Conservation (phyloP, 805 yeast species). For the Saturnispora diversa region DNA sequence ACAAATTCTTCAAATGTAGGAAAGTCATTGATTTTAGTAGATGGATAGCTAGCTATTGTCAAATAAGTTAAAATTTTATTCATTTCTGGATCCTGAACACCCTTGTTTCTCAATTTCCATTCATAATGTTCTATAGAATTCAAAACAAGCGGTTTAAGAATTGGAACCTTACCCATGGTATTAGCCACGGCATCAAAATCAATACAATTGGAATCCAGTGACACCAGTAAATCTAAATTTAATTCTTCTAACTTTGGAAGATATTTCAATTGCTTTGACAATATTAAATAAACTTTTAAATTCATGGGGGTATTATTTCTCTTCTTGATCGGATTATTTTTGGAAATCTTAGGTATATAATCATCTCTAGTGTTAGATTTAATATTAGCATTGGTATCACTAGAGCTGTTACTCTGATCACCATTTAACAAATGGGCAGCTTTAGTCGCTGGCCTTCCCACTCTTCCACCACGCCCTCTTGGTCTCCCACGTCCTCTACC, state of each 20-base stretch:
- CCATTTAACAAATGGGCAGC: slow-evolving; percentile 1
- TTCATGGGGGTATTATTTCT: slow-evolving; percentile 16
- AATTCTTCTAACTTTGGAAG: slow-evolving; percentile 28
- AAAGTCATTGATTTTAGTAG: slow-evolving; percentile 8
- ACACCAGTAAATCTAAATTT: slow-evolving; percentile 36
- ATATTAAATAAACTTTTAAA: slow-evolving; percentile 32
- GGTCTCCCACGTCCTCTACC: slow-evolving; percentile 8
- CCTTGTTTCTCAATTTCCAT: slow-evolving; percentile 14
- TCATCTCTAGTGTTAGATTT: slow-evolving; percentile 23
- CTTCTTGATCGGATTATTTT: slow-evolving; percentile 24
- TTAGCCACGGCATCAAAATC: slow-evolving; percentile 12
- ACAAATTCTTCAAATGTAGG: slow-evolving; percentile 15
- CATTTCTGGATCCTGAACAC: slow-evolving; percentile 11
- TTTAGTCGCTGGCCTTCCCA: slow-evolving; percentile 4
- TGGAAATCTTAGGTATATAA: slow-evolving; percentile 26
- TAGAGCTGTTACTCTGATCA: not conserved
- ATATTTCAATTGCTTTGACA: slow-evolving; percentile 38
- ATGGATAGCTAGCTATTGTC: slow-evolving; percentile 17
- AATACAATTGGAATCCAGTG: slow-evolving; percentile 37
- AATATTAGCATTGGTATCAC: slow-evolving; percentile 1
- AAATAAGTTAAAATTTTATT: slow-evolving; percentile 17
- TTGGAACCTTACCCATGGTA: slow-evolving; percentile 29
- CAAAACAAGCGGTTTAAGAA: slow-evolving; percentile 37
- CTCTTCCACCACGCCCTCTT: slow-evolving; percentile 6
- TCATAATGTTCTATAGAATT: slow-evolving; percentile 40